A percentile compares a stretch with the other conserved stretches of the same genome.
These are phyloP conservation scores for Bothriochloa decipiens DNA, from an alignment of 176 grass and related monocot species.

Conservation along the genomic window DNA sequence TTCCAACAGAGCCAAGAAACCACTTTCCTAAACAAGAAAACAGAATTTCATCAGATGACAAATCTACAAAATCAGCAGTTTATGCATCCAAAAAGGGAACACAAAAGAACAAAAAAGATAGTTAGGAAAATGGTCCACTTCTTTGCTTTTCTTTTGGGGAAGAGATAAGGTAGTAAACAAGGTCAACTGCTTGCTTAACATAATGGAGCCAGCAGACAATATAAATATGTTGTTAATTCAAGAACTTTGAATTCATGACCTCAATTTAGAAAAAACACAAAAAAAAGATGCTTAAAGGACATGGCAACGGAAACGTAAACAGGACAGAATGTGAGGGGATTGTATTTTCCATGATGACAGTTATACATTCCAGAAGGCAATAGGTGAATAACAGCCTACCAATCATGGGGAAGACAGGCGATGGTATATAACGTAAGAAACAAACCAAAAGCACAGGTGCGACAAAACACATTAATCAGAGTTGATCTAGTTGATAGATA, in stretches of 20 bases:
- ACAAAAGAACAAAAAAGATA: conserved; percentile 11
- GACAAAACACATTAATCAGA: neutral
- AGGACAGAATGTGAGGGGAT: neutral
- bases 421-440: neutral
- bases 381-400: neutral
- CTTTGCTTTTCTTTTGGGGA: neutral
- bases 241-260: neutral
- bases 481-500: neutral
- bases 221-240: neutral
- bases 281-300: neutral
- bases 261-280: neutral
- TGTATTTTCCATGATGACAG: neutral
- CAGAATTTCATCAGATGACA: conserved; percentile 9
- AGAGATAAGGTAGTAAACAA: neutral
- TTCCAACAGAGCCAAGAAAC: conserved; percentile 92
- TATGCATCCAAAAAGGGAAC: neutral
- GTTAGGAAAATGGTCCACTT: neutral
- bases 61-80: neutral
- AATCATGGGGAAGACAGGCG: neutral
- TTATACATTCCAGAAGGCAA: neutral
- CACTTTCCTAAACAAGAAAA: conserved; percentile 74
- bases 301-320: neutral
- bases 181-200: conserved; percentile 12
- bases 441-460: neutral
- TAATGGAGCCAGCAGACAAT: neutral